phyloP scores from a whole-genome alignment of 2,329 filamentous ascomycete species.

The Scedosporium apiospermum region DNA sequence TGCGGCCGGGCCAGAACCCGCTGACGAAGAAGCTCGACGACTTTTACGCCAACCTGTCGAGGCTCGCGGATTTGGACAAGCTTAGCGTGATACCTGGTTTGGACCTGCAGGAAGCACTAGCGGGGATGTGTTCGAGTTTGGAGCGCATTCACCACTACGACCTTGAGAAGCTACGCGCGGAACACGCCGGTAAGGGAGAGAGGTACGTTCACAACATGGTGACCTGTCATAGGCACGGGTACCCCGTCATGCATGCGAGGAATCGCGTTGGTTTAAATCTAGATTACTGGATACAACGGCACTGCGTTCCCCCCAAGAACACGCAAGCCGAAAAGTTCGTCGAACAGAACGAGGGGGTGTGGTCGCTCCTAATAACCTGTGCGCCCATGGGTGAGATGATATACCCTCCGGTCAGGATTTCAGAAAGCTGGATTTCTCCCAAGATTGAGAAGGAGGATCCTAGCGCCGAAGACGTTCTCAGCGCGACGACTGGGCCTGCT shows the following conservation, averaged over 20 bases:
- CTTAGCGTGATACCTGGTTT: slow-evolving; percentile 59
- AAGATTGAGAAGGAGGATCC: slow-evolving; percentile 49
- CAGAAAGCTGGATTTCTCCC: slow-evolving; percentile 64
- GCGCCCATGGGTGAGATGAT: slow-evolving; percentile 34
- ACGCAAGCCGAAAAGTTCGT: slow-evolving; percentile 26
- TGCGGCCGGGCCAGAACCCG: slow-evolving; percentile 49
- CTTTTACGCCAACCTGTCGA: slow-evolving; percentile 64
- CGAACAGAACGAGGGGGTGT: slow-evolving; percentile 40
- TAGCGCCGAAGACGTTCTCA: slow-evolving; percentile 30
- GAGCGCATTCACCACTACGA: slow-evolving; percentile 64
- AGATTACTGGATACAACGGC: slow-evolving; percentile 67
- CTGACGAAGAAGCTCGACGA: slow-evolving; percentile 61
- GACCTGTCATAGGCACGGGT: slow-evolving; percentile 61
- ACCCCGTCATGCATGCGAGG: slow-evolving; percentile 60
- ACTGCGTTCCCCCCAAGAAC: slow-evolving; percentile 31
- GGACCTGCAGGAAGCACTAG: slow-evolving; percentile 69
- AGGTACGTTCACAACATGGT: slow-evolving; percentile 45
- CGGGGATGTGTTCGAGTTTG: slow-evolving; percentile 63
- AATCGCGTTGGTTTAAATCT: slow-evolving; percentile 59
- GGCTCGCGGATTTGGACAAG: slow-evolving; percentile 59
- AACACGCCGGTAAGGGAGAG: slow-evolving; percentile 35
- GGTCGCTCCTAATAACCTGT: slow-evolving; percentile 61
- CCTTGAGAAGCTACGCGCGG: slow-evolving; percentile 44
- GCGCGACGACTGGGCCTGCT: slow-evolving; percentile 26
- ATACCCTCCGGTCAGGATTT: slow-evolving; percentile 57